Base-by-base conservation (phyloP, 2,329 filamentous ascomycete genomes). In the Talaromyces sp. region DNA sequence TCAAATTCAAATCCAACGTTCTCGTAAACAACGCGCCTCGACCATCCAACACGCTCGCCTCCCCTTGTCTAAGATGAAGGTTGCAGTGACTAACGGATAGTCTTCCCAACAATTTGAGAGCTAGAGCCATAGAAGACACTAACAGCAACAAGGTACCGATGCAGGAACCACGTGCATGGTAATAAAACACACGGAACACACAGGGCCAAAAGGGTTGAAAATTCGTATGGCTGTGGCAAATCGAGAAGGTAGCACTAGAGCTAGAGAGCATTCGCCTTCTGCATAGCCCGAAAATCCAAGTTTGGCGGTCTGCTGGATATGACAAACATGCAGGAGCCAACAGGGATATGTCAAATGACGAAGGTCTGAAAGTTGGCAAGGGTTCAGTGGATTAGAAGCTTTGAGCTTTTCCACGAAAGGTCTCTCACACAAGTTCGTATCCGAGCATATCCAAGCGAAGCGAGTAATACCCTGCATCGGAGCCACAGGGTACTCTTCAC, bases 1-100 rank as follows among this genome's bases (percentile, higher is more conserved):
- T 53, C 61, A 64, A 76, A 74, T 75, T 66, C 72, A 75, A 76
- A 72, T 73, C 69, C 66, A 74, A 77, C 74, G 71, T 77, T 73
- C 65, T 65, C 64, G 60, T 13, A 36, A 49, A 19, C 15, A 27
- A 25, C 52, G n/a, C 5, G 2, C 33, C 6, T 30, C 49, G 7
- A 28, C 49, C 19, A 53, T 28, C 49, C 17, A 28, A 53, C 6
- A 15, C 15, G 19, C 30, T 53, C 28, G 54, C 33, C 7, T 56
- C 30, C 53, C 52, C 13, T 36, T 13, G 54, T 36, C 32, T 39
- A 30, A 25, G 36, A 11, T 17, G 27, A 19, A 27, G 49, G 17
- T 32, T n/a, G 49, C 27, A 53, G 25, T 27, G 44, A 51, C 44
- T 51, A 22, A 53, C 25, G 3, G 25, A n/a, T 17, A 3, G 49